These are phyloP conservation scores for Dryadomyces quercus-mongolicae DNA, from an alignment of 2,329 filamentous ascomycete genomes.

Conservation along the genomic window DNA sequence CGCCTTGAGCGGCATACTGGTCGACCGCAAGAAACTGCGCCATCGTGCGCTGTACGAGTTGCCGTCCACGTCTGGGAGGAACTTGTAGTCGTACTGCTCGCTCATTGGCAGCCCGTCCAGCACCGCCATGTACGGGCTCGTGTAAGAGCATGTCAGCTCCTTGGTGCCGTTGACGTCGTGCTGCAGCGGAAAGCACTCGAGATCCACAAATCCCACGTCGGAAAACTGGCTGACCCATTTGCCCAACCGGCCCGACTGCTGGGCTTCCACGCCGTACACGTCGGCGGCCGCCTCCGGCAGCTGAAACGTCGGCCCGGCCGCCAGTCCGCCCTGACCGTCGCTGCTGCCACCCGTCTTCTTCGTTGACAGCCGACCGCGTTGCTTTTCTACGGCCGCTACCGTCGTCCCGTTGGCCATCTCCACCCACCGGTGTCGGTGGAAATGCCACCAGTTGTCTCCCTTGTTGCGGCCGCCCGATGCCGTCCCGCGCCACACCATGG, in stretches of 20 bases:
- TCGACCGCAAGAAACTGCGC: slow-evolving; percentile 50
- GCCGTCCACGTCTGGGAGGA: slow-evolving; percentile 58
- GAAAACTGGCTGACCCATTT: slow-evolving; percentile 28
- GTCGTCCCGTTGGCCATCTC: slow-evolving; percentile 54
- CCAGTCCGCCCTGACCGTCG: slow-evolving; percentile 2
- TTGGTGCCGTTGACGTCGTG: slow-evolving; percentile 10
- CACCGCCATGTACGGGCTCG: slow-evolving; percentile 22
- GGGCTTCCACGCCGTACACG: slow-evolving; percentile 28
- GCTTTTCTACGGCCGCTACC: slow-evolving; percentile 32
- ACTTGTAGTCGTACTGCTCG: slow-evolving; percentile 45
- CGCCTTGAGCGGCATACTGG: slow-evolving; percentile 54
- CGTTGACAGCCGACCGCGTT: not conserved
- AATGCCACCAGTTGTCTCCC: slow-evolving; percentile 49
- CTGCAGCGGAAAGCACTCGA: slow-evolving; percentile 21
- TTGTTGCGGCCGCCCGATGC: slow-evolving; percentile 44
- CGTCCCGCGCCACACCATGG: slow-evolving; percentile 51
- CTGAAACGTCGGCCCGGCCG: slow-evolving; percentile 32
- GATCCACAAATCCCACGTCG: slow-evolving; percentile 30
- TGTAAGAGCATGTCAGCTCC: slow-evolving; percentile 24
- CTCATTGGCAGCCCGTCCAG: slow-evolving; percentile 27
- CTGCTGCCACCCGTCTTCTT: slow-evolving; percentile 11
- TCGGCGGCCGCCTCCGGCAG: slow-evolving; percentile 23
- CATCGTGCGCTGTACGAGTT: slow-evolving; percentile 50
- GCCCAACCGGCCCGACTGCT: slow-evolving; percentile 21
- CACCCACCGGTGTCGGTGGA: slow-evolving; percentile 58